Percentiles rank a stretch among this genome's conserved stretches.
Evolutionary conservation across 345 rosid species (phyloP).

Genomic region (Nephelium lappaceum): DNA sequence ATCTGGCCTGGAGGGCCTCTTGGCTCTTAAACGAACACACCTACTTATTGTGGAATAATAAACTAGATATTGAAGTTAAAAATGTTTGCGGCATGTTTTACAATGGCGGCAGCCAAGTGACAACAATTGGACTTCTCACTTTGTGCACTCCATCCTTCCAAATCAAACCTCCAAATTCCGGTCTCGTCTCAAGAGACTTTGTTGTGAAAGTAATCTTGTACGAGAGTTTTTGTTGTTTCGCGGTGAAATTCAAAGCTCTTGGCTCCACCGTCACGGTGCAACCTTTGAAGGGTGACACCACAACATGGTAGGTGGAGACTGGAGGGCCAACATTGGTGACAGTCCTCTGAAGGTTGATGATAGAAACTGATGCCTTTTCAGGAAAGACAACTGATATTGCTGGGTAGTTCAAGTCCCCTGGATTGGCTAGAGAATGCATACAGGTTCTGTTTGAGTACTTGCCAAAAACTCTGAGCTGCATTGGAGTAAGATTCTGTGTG

Average conservation of each 20-base stretch:
- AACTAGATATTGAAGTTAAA: constrained; percentile 4
- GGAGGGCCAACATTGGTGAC: constrained; percentile 86
- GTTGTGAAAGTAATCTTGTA: constrained; percentile 68
- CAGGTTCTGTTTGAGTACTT: constrained; percentile 73
- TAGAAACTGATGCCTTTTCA: constrained; percentile 39
- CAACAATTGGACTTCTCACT: constrained; percentile 78
- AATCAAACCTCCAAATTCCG: constrained; percentile 75
- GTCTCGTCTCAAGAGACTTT: constrained; percentile 47
- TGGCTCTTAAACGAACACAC: constrained; percentile 34
- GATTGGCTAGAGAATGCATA: constrained; percentile 46
- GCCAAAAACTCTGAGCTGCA: constrained; percentile 66
- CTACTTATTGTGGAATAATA: constrained; percentile 31
- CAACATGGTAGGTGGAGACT: constrained; percentile 56
- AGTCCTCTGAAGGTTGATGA: constrained; percentile 53
- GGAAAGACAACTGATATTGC: constrained; percentile 82
- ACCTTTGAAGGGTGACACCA: constrained; percentile 71
- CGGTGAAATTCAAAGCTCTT: constrained; percentile 55
- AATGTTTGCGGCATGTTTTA: constrained; percentile 24
- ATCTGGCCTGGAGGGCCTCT: constrained; percentile 19
- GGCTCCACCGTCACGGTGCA: constrained; percentile 61
- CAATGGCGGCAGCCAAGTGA: constrained; percentile 64
- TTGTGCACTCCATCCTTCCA: constrained; percentile 84
- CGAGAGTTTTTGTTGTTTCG: constrained; percentile 64
- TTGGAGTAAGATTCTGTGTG: constrained; percentile 58
- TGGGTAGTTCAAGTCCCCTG: constrained; percentile 88